Base-by-base conservation (phyloP, 2,329 filamentous ascomycete genomes). In the Colletotrichum orchidophilum region DNA sequence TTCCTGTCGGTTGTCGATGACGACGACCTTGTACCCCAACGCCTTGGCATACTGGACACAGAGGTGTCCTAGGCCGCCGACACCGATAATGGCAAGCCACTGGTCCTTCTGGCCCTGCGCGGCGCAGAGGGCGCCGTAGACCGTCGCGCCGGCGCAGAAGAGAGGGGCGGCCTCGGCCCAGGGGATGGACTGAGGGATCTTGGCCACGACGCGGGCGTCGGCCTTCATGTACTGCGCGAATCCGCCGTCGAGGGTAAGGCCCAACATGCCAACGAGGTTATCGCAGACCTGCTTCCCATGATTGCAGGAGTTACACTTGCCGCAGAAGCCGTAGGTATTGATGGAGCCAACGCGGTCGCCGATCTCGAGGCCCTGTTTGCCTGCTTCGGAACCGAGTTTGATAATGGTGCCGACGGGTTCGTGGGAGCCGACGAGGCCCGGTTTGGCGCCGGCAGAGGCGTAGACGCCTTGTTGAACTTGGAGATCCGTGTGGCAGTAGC, bases 361-460 rank as follows among this genome's bases (percentile, higher is more conserved):
- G 68, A 87, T 84, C 73, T 87, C 58, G 21, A 72, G 71, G 12
- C 74, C 74, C 24, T 66, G 60, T 46, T 55, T 63, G 42, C 52
- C 58, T 5, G 70, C 73, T 49, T 75, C 83, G 15, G 84, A 82
- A 1, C 91, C 90, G 49, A 87, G 80, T 75, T 90, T 87, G 39
- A 88, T 84, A 18, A 93, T 85, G 58, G 85, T 83, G 5, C 91
- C 91, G 1, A 89, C 91, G 73, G 91, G 91, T 75, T 93, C 91
- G 76, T 93, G 91, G 2, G 68, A 73, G 63, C 90, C 88, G n/a
- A 78, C 73, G 5, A 72, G 62, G 1, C 66, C 66, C 67, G 76
- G 61, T 64, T 74, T 24, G 66, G 76, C 68, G 42, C 76, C 61
- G 42, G 76, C 26, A 65, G 77, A 29, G 73, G 64, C 61, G 33